Evolutionary conservation across 2,329 filamentous ascomycete genomes (phyloP), one percentile per base, ranked within the genome.

Genomic region (Tolypocladium album): DNA sequence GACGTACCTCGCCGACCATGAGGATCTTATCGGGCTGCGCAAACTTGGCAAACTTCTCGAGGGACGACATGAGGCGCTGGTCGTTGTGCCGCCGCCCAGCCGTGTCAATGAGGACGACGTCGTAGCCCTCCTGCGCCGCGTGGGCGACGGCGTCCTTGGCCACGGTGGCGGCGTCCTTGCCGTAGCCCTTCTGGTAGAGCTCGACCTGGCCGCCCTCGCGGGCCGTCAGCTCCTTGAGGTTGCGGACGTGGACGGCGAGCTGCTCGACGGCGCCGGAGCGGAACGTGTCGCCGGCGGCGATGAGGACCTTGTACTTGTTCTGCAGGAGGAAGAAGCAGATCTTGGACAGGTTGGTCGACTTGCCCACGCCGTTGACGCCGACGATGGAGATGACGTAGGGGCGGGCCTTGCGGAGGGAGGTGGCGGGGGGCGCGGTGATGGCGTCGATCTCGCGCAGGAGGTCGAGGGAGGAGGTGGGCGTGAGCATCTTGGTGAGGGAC

Each of bases 321-420:
- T 99, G 93, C 39, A 99, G 81, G 43, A 99, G 81, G 78, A 99
- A 99, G 77, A 94, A 99, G 74, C 92, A 96, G 66, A 99, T 96
- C 75, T 99, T 99, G 74, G 90, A 93, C 43, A 99, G 81, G 71
- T 97, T 97, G 58, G 94, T 99, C 20, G 92, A 97, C 78, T 99
- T 99, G 70, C 94, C 94, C 43, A 99, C 94, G 59, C 94, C 94
- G 73, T 99, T 99, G 71, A 99, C 94, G 63, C 94, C 94, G 52
- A 99, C 94, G 63, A 99, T 96, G 60, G 92, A 97, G 71, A 99
- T 95, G 68, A 97, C 93, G 71, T 97, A 99, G 52, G 94, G 94
- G 4, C 94, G 88, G 24, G 82, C 75, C 61, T 82, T 80, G 65
- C 83, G 78, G 62, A 86, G 79, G 38, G 86, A 86, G 3, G 86